Base-by-base conservation (phyloP, 2,329 filamentous ascomycete genomes). In the Calonectria pauciramosa region DNA sequence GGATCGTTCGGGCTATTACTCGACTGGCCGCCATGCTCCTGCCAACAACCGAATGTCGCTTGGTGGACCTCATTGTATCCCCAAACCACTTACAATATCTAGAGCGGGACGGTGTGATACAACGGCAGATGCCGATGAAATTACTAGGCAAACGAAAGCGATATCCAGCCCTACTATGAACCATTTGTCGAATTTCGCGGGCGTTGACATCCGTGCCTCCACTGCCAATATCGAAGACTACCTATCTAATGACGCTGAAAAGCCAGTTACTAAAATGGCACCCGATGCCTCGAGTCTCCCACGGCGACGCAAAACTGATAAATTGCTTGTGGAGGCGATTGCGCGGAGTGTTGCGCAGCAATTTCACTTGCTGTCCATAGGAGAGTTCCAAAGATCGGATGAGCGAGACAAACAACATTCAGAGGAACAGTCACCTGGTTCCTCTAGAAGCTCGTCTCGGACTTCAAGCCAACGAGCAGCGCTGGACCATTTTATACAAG, bases 271-370 rank as follows among this genome's bases (percentile, higher is more conserved):
- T 20, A n/a, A 20, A 13, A 5, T 49, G 23, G 23, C 9, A 3
- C 44, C 34, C 18, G 75, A 76, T 20, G 28, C 70, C 34, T 30
- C 73, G 32, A 75, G 73, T 20, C 78, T 10, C 79, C 23, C 83
- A 20, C 85, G 84, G 51, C 81, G 82, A 28, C 36, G 76, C 79
- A 77, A 83, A 75, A 66, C 84, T 28, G 87, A 89, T 70, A 82
- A 85, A 20, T 82, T 83, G 13, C 83, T 87, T 18, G 86, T 87
- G 74, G 86, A 88, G 71, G 86, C 88, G 6, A 86, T 89, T 52
- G 85, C 86, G 26, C 85, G 87, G 68, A 87, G 84, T 52, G 82
- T 90, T 38, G 84, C 83, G 8, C 88, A 90, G 70, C 88, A 90
- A 68, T 77, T 86, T 59, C 86, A 85, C 1, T 74, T 89, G 36